These are phyloP conservation scores for Hymenoscyphus albidus DNA, from an alignment of 2,329 filamentous ascomycete species.

Conservation along the genomic window DNA sequence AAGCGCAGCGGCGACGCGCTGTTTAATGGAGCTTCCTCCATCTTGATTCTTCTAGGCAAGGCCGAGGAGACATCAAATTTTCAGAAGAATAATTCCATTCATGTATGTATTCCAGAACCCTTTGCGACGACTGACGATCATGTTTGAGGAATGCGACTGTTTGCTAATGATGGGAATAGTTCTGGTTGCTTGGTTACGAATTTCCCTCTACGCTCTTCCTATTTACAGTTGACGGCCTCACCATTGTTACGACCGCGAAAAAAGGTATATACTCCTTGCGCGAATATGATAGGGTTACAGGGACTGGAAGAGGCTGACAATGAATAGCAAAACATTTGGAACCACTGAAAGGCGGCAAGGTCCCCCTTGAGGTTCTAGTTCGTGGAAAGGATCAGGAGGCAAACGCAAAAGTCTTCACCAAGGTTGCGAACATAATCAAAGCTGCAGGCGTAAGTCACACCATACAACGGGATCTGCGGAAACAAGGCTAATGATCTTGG, in stretches of 20 bases:
- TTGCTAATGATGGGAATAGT: slow-evolving; percentile 48
- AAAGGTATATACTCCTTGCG: slow-evolving; percentile 63
- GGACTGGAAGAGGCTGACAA: slow-evolving; percentile 34
- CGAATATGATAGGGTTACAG: background rate
- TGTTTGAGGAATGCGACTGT: background rate
- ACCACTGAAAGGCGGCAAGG: slow-evolving; percentile 84
- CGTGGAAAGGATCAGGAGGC: slow-evolving; percentile 87
- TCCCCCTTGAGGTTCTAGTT: slow-evolving; percentile 87
- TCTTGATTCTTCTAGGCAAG: slow-evolving; percentile 91
- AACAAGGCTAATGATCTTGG: slow-evolving; percentile 16
- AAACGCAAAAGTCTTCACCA: slow-evolving; percentile 86
- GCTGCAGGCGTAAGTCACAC: slow-evolving; percentile 66
- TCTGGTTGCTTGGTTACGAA: slow-evolving; percentile 98
- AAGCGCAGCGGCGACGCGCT: slow-evolving; percentile 80
- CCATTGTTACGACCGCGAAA: slow-evolving; percentile 93
- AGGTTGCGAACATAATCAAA: slow-evolving; percentile 83
- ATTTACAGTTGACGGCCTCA: slow-evolving; percentile 81
- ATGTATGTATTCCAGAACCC: slow-evolving; percentile 56
- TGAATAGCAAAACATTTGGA: slow-evolving; percentile 82
- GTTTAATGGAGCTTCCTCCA: slow-evolving; percentile 82
- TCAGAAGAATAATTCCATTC: slow-evolving; percentile 94
- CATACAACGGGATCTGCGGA: background rate
- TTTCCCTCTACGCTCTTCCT: slow-evolving; percentile 95
- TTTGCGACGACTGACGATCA: background rate
- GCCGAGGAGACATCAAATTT: slow-evolving; percentile 83